These are phyloP conservation scores for Ambrosia artemisiifolia DNA, from an alignment of 129 eudicot species.

Conservation along the genomic window DNA sequence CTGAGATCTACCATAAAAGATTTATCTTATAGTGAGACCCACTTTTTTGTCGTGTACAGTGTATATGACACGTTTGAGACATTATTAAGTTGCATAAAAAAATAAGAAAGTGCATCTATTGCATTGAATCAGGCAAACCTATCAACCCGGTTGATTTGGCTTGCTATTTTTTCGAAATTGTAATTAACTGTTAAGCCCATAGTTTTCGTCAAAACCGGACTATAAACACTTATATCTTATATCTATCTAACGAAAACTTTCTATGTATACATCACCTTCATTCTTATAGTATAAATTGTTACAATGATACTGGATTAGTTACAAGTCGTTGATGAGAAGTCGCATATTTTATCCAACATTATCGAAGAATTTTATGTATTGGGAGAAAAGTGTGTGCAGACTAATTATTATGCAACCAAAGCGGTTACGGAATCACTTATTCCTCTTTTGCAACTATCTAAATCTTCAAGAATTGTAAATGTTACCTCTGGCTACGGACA, in stretches of 20 bases:
- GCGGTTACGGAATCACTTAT: slow-evolving; percentile 1
- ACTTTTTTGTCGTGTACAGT: no score
- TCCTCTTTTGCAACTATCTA: slow-evolving; percentile 16
- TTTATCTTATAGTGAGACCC: no score
- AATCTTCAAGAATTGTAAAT: slow-evolving; percentile 13
- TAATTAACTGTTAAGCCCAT: no score
- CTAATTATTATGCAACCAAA: slow-evolving; percentile 10
- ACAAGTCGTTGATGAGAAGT: slow-evolving; percentile 7
- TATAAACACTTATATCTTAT: no score
- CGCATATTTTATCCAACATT: neutral
- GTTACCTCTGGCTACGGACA: neutral
- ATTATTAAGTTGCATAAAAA: no score
- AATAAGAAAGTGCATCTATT: no score
- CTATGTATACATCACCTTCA: neutral
- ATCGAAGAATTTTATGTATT: slow-evolving; percentile 2
- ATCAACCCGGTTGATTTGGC: no score
- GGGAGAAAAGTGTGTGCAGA: slow-evolving; percentile 10
- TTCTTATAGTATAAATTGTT: neutral
- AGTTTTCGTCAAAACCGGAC: no score
- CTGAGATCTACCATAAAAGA: no score
- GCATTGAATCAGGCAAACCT: no score
- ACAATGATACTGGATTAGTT: neutral
- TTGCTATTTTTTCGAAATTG: no score
- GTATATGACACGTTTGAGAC: no score
- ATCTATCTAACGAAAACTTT: neutral